Conservation (phyloP, 2,329 filamentous ascomycete genomes). For the Harringtonia aguacate region DNA sequence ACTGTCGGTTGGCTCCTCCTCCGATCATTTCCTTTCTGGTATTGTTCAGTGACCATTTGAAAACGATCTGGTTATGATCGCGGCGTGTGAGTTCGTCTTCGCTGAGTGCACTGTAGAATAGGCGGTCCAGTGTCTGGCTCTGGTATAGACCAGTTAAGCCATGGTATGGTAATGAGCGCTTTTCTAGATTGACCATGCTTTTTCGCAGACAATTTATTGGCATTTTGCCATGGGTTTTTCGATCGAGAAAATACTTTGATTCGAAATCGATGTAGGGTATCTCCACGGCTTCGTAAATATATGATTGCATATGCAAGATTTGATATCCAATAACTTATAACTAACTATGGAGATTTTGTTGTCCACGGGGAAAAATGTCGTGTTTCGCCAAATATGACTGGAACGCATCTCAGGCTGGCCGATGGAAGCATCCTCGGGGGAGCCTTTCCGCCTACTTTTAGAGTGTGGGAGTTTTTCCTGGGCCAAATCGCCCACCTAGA, state of each 20-base stretch:
- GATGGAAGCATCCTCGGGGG: not conserved
- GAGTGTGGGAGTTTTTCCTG: not conserved
- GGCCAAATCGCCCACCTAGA: not conserved
- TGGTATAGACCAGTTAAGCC: not conserved
- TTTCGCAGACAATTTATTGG: not conserved
- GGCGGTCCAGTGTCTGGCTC: not conserved
- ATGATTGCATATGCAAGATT: not conserved
- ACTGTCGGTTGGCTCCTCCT: not conserved
- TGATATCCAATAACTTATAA: not conserved
- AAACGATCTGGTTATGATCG: not conserved
- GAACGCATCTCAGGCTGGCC: too few relatives aligned
- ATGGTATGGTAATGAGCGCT: not conserved
- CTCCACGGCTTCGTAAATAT: not conserved
- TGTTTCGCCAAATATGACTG: constrained; percentile 1
- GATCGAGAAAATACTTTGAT: not conserved
- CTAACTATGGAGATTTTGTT: not conserved
- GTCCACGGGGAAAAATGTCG: not conserved
- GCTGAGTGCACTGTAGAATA: not conserved
- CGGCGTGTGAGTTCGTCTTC: not conserved
- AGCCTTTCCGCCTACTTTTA: not conserved
- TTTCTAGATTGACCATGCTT: not conserved
- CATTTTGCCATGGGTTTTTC: not conserved
- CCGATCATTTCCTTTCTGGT: not conserved
- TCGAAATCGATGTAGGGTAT: constrained; percentile 2
- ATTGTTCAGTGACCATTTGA: not conserved